These are phyloP conservation scores for Kluyveromyces nonfermentans DNA, from an alignment of 805 yeast genomes.

Conservation along the genomic window DNA sequence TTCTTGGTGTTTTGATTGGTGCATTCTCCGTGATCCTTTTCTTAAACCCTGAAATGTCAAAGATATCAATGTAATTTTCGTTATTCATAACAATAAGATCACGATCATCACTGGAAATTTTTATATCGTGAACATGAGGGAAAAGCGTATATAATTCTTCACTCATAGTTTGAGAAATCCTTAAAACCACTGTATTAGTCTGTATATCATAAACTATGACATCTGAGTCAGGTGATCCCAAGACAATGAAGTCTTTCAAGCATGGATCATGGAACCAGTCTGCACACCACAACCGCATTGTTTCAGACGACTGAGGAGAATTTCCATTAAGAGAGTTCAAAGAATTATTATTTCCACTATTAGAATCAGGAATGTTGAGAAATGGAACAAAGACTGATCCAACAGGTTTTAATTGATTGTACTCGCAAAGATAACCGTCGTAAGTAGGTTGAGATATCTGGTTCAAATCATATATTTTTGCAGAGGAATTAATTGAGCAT, in stretches of 20 bases:
- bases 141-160: conserved; percentile 25
- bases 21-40: not conserved
- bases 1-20: conserved; percentile 26
- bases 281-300: conserved; percentile 41
- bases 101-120: conserved; percentile 56
- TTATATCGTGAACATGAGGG: conserved; percentile 55
- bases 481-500: conserved; percentile 62
- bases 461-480: conserved; percentile 59
- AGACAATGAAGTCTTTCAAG: conserved; percentile 39
- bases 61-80: conserved; percentile 52
- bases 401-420: conserved; percentile 13
- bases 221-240: conserved; percentile 72
- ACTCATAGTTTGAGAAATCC: conserved; percentile 23
- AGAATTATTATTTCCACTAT: conserved; percentile 14
- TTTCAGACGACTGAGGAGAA: conserved; percentile 10
- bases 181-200: conserved; percentile 14
- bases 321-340: conserved; percentile 6
- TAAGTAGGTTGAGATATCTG: conserved; percentile 23
- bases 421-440: conserved; percentile 14
- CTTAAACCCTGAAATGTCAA: conserved; percentile 32
- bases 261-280: conserved; percentile 56
- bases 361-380: conserved; percentile 16
- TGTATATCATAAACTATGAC: conserved; percentile 38
- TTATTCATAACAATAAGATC: conserved; percentile 56
- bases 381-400: not conserved